Base-by-base conservation (phyloP, 805 yeast genomes). In the Ogataea pini region DNA sequence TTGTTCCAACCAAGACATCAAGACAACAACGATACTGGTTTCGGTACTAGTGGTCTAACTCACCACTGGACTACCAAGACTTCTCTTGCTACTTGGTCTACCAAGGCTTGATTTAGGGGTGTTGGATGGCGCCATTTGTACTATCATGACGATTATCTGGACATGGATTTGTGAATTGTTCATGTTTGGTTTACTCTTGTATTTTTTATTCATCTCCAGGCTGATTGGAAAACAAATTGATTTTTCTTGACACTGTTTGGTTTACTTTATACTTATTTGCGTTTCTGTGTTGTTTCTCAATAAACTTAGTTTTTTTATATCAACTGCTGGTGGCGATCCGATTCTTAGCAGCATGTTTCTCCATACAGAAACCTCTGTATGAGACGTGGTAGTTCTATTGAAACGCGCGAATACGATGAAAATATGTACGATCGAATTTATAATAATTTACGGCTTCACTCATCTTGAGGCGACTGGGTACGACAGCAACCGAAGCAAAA, bases 1-100 rank as follows among this genome's bases (percentile, higher is more conserved):
- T 69, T 92, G 54, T 79, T 92, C 77, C 99, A 92, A 74, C 97
- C 97, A 71, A 86, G 89, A 74, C 81, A 83, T 56, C 80, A 78
- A 62, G 69, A 74, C 61, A 83, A 89, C 72, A 88, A 91, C 65
- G 98, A 91, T 68, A 92, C 98, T 55, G 89, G 90, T 66, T 59
- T 57, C 38, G 68, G 72, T 55, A 67, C 72, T 40, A 58, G 61
- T 34, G 57, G 62, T 48, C 44, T 58, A 28, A 62, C 74, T 29
- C 80, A 75, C 62, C 70, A 72, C 57, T 71, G 77, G 72, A 76
- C 76, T 54, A 72, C 73, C 3, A 72, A 73, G 44, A 63, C 75
- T 17, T 62, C 71, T 25, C 64, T 76, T 53, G 61, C 61, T 40
- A 71, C 77, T 42, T 79, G 77, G 70, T 71, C 82, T 36, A 75